Evolutionary conservation across 2,329 filamentous ascomycete genomes (phyloP).

Genomic region (Dothistroma pini): DNA sequence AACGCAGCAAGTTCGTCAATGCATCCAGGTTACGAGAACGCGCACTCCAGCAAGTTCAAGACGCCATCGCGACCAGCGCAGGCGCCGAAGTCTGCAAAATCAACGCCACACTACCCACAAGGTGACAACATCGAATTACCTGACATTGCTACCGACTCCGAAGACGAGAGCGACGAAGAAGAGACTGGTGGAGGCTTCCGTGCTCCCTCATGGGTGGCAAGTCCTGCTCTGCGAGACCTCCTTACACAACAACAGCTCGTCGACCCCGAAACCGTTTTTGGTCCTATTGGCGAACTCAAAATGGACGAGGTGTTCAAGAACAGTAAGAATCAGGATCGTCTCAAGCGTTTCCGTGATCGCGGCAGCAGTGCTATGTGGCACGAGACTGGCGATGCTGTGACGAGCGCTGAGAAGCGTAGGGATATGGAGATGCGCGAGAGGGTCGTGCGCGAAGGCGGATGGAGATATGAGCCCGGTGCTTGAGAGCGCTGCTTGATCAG

Average conservation of each 20-base stretch:
- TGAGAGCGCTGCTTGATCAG: neutral
- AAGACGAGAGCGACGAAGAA: conserved; percentile 70
- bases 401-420: conserved; percentile 78
- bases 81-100: conserved; percentile 59
- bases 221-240: conserved; percentile 72
- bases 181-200: conserved; percentile 49
- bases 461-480: conserved; percentile 57
- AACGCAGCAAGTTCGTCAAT: conserved; percentile 33
- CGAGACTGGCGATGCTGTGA: conserved; percentile 69
- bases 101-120: conserved; percentile 81
- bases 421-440: conserved; percentile 77
- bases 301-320: conserved; percentile 92
- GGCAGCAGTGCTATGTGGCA: conserved; percentile 95
- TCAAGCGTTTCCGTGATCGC: conserved; percentile 82
- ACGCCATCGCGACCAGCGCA: conserved; percentile 59
- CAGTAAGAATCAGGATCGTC: conserved; percentile 71
- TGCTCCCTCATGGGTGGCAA: conserved; percentile 82
- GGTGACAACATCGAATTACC: conserved; percentile 89
- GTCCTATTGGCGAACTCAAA: conserved; percentile 78
- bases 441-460: conserved; percentile 77
- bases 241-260: conserved; percentile 79
- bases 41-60: conserved; percentile 51
- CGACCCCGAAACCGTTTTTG: conserved; percentile 83
- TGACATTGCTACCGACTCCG: conserved; percentile 92
- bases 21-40: conserved; percentile 11